phyloP scores from a whole-genome alignment of 202 grass and related monocot species.

The Schoenoplectus triqueter region DNA sequence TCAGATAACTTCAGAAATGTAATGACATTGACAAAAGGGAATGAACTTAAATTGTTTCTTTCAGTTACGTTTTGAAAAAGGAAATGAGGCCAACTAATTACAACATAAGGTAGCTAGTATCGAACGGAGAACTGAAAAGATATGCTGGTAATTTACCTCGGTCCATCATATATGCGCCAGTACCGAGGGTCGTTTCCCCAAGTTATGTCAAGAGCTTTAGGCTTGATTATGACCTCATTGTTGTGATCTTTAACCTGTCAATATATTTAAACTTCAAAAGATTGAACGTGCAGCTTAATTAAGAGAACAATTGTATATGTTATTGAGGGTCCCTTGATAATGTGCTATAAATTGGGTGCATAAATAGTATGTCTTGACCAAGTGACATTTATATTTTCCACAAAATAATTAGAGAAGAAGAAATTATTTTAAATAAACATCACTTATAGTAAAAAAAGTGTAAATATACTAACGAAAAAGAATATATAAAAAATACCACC shows the following conservation, averaged over 20 bases:
- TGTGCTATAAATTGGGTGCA: background rate
- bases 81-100: background rate
- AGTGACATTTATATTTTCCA: background rate
- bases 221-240: background rate
- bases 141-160: background rate
- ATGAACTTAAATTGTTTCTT: background rate
- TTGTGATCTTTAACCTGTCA: background rate
- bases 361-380: background rate
- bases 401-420: background rate
- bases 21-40: background rate
- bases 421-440: background rate
- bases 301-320: background rate
- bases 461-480: too few species aligned
- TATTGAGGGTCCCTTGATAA: background rate
- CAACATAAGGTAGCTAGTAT: background rate
- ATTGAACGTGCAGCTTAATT: background rate
- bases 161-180: background rate
- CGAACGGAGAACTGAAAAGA: background rate
- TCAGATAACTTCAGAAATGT: background rate
- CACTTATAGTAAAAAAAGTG: background rate
- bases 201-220: constrained; percentile 21
- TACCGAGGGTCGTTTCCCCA: constrained; percentile 22
- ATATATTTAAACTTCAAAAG: background rate
- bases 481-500: background rate
- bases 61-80: background rate